Evolutionary conservation across 2,329 filamentous ascomycete species (phyloP).

Genomic region (Lachnellula arida): DNA sequence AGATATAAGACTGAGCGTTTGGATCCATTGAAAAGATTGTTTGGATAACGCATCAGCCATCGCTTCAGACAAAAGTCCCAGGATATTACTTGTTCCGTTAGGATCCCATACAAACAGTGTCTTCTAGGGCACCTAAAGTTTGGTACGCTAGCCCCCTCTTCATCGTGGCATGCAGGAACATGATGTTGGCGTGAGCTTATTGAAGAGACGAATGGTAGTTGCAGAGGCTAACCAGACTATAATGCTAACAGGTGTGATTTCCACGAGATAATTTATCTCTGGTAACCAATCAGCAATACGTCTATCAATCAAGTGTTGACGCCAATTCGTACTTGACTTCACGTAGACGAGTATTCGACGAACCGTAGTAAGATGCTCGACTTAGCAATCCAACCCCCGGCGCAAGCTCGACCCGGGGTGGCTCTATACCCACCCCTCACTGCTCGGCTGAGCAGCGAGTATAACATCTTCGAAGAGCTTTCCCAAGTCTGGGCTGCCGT

Average conservation of each 20-base stretch:
- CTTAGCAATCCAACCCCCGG: conserved; percentile 28
- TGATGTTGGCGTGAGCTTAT: not conserved
- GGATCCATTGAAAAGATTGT: not conserved
- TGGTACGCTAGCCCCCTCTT: not conserved
- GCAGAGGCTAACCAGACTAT: not conserved
- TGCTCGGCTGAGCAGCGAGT: conserved; percentile 23
- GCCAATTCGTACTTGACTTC: not conserved
- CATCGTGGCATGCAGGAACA: not conserved
- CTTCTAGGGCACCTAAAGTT: not conserved
- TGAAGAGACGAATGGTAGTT: not conserved
- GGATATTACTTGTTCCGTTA: not conserved
- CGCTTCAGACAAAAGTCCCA: not conserved
- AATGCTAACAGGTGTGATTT: not conserved
- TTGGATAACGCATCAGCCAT: not conserved
- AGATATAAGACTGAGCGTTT: not conserved
- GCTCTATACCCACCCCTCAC: conserved; percentile 27
- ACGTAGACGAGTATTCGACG: not conserved
- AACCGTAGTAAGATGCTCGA: conserved; percentile 15
- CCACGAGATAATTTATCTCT: not conserved
- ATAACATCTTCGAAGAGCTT: conserved; percentile 25
- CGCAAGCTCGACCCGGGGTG: conserved; percentile 20
- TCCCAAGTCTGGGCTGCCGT: conserved; percentile 26
- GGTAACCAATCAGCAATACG: not conserved
- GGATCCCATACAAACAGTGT: not conserved
- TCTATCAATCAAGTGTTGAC: not conserved